A percentile compares a stretch with the other conserved stretches of the same genome.
phyloP scores from a whole-genome alignment of 163 green algal species.

The Coccomyxa subellipsoidea region DNA sequence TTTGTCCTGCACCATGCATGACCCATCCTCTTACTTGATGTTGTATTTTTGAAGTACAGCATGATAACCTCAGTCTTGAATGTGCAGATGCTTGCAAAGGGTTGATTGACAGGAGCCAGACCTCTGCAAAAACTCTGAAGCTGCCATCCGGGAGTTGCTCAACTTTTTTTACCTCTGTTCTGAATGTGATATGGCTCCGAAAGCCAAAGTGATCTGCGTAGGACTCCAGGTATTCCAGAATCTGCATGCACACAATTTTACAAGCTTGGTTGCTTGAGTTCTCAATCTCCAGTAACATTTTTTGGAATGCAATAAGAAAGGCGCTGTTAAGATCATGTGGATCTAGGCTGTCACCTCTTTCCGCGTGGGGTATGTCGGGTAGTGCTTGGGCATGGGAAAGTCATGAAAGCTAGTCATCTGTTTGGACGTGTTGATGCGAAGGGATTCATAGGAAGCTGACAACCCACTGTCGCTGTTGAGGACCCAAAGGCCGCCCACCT shows the following conservation, averaged over 20 bases:
- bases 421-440: neutral
- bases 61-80: too few species aligned
- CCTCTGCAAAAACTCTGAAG: neutral
- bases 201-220: slow-evolving; percentile 10
- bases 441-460: neutral
- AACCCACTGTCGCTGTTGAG: neutral
- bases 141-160: neutral
- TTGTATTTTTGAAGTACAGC: too few species aligned
- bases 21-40: too few species aligned
- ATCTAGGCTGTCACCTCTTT: too few species aligned
- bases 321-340: too few species aligned
- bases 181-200: neutral
- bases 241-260: too few species aligned
- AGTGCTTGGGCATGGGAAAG: slow-evolving; percentile 6
- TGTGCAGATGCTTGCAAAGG: too few species aligned
- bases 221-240: neutral
- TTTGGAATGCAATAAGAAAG: too few species aligned
- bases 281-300: too few species aligned
- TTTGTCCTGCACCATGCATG: neutral
- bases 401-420: slow-evolving; percentile 7
- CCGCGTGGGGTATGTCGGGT: neutral
- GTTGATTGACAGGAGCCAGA: neutral
- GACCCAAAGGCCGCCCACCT: neutral
- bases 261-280: too few species aligned
- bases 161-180: neutral